A percentile compares a stretch with the other conserved stretches of the same genome.
phyloP scores from a whole-genome alignment of 495 filamentous ascomycete genomes.

The Talaromyces adpressus region DNA sequence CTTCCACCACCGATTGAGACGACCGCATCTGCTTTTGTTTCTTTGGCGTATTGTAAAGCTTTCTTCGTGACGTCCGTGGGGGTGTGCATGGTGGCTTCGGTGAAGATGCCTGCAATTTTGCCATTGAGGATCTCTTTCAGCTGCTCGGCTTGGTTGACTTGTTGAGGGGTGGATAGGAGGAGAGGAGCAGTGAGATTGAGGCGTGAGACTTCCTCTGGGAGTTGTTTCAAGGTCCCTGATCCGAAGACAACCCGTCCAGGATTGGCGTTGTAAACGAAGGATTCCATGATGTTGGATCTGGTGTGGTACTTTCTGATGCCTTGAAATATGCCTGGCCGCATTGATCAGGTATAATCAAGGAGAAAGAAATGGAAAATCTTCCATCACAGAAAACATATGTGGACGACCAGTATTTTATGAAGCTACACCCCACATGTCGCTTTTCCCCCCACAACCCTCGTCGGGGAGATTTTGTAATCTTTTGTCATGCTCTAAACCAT shows the following conservation, averaged over 20 bases:
- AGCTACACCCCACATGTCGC: background rate
- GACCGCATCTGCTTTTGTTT: conserved; percentile 42
- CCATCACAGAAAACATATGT: background rate
- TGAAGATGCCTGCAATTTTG: conserved; percentile 50
- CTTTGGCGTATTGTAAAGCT: conserved; percentile 46
- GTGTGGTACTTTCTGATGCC: background rate
- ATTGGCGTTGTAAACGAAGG: conserved; percentile 55
- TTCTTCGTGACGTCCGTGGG: conserved; percentile 56
- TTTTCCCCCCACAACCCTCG: background rate
- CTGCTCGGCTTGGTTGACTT: conserved; percentile 42
- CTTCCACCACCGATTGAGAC: conserved; percentile 60
- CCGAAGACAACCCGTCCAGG: conserved; percentile 58
- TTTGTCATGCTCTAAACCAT: background rate
- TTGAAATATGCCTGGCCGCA: background rate
- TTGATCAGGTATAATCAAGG: background rate
- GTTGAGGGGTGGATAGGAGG: conserved; percentile 53
- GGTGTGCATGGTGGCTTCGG: conserved; percentile 63
- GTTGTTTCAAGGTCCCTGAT: conserved; percentile 50
- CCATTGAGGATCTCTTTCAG: conserved; percentile 43
- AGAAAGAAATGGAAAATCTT: background rate
- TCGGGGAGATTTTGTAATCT: background rate
- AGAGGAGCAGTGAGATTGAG: conserved; percentile 48
- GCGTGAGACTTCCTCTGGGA: conserved; percentile 52
- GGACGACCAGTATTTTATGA: background rate
- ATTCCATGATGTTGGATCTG: conserved; percentile 33